phyloP scores from a whole-genome alignment of 2,329 filamentous ascomycete species.

The Microsporum audouinii region DNA sequence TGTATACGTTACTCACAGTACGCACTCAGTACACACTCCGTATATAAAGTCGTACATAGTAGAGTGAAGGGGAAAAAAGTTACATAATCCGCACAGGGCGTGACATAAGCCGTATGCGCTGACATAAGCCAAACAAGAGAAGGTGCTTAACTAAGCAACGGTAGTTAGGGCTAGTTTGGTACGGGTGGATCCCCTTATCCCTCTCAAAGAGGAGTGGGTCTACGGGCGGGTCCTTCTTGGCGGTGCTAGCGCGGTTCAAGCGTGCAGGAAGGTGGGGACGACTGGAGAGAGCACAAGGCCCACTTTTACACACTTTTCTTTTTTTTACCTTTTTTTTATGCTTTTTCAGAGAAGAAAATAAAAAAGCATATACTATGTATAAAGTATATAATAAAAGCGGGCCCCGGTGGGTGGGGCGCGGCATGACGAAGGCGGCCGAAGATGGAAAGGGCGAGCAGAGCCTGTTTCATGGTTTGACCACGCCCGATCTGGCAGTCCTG shows the following conservation, averaged over 20 bases:
- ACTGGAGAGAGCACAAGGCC: background rate
- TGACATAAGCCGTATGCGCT: background rate
- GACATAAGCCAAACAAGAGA: background rate
- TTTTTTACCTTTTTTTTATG: background rate
- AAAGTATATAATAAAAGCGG: background rate
- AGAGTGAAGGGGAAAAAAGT: background rate
- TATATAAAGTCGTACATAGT: background rate
- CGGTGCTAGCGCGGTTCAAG: constrained; percentile 1
- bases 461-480: background rate
- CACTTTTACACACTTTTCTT: background rate
- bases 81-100: background rate
- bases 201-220: background rate
- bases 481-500: background rate
- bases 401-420: constrained; percentile 1
- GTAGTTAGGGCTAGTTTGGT: background rate
- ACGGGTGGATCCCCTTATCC: background rate
- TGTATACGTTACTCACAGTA: no score
- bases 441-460: background rate
- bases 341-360: background rate
- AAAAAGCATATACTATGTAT: background rate
- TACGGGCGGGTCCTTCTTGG: constrained; percentile 1
- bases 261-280: constrained; percentile 1
- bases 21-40: no score
- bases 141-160: background rate
- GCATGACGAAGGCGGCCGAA: background rate